Evolutionary conservation across 1,284 basidiomycete species (phyloP), one percentile per base, ranked within the genome.

Genomic region (Calocybe gambosa): DNA sequence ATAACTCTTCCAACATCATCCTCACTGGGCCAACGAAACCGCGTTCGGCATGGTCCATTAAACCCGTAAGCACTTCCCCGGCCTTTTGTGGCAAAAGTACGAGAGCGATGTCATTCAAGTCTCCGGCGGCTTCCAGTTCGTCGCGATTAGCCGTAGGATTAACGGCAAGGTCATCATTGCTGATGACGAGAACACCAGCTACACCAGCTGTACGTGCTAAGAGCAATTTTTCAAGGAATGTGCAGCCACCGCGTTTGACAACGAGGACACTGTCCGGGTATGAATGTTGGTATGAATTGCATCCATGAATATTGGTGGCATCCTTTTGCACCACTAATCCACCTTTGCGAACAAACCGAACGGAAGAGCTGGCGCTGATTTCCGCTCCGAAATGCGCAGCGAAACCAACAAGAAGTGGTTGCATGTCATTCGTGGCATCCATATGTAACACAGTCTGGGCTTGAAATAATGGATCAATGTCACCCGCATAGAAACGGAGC

Each of bases 221-320:
- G 13, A 78, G 43, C 9, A 92, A 70, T 66, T 94, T 95, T 57
- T 89, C 77, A 15, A 89, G 60, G 66, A 94, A 94, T 2, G 87
- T 84, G 62, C 91, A 95, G 10, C 73, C 75, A 13, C 91, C 91
- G 39, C 90, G 75, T 44, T 68, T 65, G 5, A 82, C 69, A 6
- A 89, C 60, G 21, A 88, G 57, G 1, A 80, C 73, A 25, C 72
- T 71, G 43, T 75, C 73, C 4, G 65, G 60, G 50, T 78, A 76
- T 3, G 59, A 43, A 29, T 70, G 62, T 1, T 63, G 54, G 61
- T 81, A 89, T 5, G 77, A 69, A 3, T 49, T 41, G 56, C 86
- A 89, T 2, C 86, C 86, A n/a, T 71, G 61, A 0, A 54, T 45
- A 55, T 89, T 87, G 34, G 58, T 57, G 4, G 53, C 46, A 38